phyloP scores from a whole-genome alignment of 805 yeast genomes.

The Cyberlindnera maritima region DNA sequence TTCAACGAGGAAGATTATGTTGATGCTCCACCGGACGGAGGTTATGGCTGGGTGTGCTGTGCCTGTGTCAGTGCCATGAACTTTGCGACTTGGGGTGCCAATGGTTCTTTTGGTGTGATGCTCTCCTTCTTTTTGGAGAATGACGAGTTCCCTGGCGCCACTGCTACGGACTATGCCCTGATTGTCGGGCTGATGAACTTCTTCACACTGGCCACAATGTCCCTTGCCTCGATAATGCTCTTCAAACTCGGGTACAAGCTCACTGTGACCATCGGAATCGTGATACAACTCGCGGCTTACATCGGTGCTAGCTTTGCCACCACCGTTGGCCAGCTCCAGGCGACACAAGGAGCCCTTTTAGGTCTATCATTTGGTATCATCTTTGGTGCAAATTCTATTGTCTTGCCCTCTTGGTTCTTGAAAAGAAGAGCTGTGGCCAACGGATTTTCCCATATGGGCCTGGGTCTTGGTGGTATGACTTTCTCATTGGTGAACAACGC shows the following conservation, averaged over 20 bases:
- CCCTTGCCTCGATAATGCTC: constrained; percentile 42
- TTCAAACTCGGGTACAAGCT: constrained; percentile 41
- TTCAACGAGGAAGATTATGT: constrained; percentile 32
- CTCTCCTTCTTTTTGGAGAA: constrained; percentile 44
- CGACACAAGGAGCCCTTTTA: constrained; percentile 50
- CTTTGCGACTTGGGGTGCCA: constrained; percentile 34
- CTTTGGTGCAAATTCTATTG: constrained; percentile 49
- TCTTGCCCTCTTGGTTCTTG: constrained; percentile 55
- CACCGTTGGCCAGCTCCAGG: constrained; percentile 47
- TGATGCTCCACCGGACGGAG: constrained; percentile 43
- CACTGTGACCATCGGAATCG: constrained; percentile 38
- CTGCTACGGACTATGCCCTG: constrained; percentile 49
- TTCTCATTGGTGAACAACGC: constrained; percentile 41
- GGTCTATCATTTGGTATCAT: constrained; percentile 50
- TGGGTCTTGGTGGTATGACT: constrained; percentile 51
- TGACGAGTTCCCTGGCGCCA: constrained; percentile 45
- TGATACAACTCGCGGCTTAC: constrained; percentile 44
- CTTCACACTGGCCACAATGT: constrained; percentile 51
- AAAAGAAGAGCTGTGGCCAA: constrained; percentile 45
- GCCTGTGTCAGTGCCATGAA: constrained; percentile 32
- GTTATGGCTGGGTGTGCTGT: constrained; percentile 49
- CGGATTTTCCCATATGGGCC: constrained; percentile 48
- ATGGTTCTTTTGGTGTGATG: constrained; percentile 53
- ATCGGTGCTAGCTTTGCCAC: constrained; percentile 51
- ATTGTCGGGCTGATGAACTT: constrained; percentile 53